Base-by-base conservation (phyloP, 257 asterid species). In the Solanum piurae region DNA sequence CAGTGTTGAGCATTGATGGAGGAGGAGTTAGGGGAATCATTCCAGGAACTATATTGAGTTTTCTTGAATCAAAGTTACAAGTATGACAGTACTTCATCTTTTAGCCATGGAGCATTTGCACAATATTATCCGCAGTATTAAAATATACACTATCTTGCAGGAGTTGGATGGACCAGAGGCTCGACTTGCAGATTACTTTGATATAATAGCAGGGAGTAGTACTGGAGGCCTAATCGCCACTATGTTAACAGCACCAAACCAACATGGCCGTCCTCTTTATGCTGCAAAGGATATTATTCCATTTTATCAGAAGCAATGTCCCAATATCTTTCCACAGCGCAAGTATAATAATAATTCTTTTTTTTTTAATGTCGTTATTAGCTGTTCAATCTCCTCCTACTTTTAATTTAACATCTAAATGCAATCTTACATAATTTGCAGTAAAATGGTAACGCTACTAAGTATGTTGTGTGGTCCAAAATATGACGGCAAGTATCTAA, bases 191-290 rank as follows among this genome's bases (percentile, higher is more conserved):
- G 94, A 94, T 86, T 94, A 94, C 88, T 92, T 94, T 29, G 97
- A 94, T 71, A 93, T 92, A 23, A 89, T 94, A 2, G 91, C 95
- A 7, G 97, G 95, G 82, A 94, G 95, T 27, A 94, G 97, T 87
- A 94, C 95, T 0, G 98, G 96, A 6, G 98, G 96, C 5, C 88
- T 94, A 2, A 90, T 94, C 27, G 91, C 94, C 0, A 93, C 95
- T 3, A 93, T 94, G 98, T 82, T 93, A 20, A 71, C 94, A 5
- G 94, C 96, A 13, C 98, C 98, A 0, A 87, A 90, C 64, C 40
- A 83, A 20, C 89, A 90, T 16, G 89, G 89, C 7, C 94, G 95
- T 23, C 94, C 97, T 11, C 36, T 92, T 31, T 91, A 42, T 60
- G 87, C 95, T 12, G 95, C 97, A 36, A 93, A 91, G 86, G 94